Conservation (phyloP, 73 alveolate species). For the Paramecium primaurelia region DNA sequence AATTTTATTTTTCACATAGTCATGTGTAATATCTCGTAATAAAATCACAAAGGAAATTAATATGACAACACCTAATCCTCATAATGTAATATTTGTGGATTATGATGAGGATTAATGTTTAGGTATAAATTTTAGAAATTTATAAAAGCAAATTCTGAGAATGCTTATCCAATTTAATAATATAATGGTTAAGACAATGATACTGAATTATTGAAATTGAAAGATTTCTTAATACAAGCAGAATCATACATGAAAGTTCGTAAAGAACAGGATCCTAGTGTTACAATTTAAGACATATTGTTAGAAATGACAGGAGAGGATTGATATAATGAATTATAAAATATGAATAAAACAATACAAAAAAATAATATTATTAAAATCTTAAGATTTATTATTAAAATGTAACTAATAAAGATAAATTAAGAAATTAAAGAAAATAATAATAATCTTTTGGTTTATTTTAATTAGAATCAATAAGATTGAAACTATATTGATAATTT, state of each 20-base stretch:
- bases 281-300: background rate
- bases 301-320: background rate
- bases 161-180: background rate
- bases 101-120: background rate
- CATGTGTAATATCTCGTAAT: background rate
- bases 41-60: background rate
- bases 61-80: background rate
- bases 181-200: background rate
- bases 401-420: too few relatives aligned
- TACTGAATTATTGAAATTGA: background rate
- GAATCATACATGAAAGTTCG: background rate
- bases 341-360: background rate
- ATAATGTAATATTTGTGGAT: background rate
- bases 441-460: too few relatives aligned
- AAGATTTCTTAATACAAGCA: background rate
- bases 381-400: background rate
- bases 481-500: background rate
- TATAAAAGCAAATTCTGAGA: background rate
- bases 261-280: background rate
- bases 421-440: too few relatives aligned
- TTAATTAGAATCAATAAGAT: background rate
- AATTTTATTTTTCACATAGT: conserved; percentile 6
- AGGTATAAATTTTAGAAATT: background rate
- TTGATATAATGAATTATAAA: background rate
- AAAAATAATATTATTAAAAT: background rate